These are phyloP conservation scores for Lepiota brunneoincarnata DNA, from an alignment of 768 basidiomycete genomes.

Conservation along the genomic window DNA sequence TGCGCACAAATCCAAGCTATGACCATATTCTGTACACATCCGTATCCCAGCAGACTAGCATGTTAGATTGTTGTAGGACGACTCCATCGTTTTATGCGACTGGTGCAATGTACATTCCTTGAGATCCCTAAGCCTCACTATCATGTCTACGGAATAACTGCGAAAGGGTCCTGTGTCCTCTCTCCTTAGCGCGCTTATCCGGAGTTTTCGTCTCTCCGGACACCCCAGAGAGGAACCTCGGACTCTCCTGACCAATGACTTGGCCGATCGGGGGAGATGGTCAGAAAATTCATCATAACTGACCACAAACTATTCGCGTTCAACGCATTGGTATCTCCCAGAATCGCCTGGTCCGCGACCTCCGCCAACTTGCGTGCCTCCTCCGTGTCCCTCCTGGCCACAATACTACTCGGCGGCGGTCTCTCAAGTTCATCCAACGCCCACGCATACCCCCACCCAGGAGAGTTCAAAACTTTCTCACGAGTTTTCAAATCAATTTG, in stretches of 20 bases:
- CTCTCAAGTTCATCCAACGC: conserved; percentile 74
- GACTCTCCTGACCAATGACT: conserved; percentile 13
- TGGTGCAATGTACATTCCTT: too few relatives aligned
- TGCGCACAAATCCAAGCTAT: conserved; percentile 30
- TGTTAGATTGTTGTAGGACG: too few relatives aligned
- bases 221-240: too few relatives aligned
- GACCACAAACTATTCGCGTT: conserved; percentile 76
- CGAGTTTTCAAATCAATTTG: conserved; percentile 19
- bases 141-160: background rate
- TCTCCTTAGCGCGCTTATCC: too few relatives aligned
- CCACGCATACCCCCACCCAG: conserved; percentile 83
- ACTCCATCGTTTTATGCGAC: too few relatives aligned
- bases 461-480: conserved; percentile 37
- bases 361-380: conserved; percentile 74
- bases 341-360: conserved; percentile 65
- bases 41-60: background rate
- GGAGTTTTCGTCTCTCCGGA: too few relatives aligned
- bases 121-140: background rate
- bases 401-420: conserved; percentile 91
- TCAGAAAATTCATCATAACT: conserved; percentile 61
- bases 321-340: conserved; percentile 54
- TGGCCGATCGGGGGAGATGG: conserved; percentile 45
- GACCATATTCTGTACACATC: background rate
- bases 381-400: conserved; percentile 81
- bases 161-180: background rate